A percentile compares a stretch with the other conserved stretches of the same genome.
phyloP scores from a whole-genome alignment of 495 filamentous ascomycete species.

The Neurospora terricola region DNA sequence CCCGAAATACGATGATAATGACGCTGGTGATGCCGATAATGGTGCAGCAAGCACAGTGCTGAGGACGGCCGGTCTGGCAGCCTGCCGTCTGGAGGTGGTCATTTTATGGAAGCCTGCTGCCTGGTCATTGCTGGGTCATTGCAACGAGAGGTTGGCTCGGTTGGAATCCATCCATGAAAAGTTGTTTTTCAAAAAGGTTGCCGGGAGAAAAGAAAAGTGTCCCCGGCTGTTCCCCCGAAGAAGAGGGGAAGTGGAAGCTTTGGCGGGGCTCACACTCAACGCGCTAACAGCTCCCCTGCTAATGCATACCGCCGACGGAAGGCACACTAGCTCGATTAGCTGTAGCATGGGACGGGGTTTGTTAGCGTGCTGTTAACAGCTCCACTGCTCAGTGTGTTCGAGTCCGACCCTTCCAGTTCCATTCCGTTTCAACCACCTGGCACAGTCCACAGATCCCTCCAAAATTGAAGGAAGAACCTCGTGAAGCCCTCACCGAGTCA shows the following conservation, averaged over 20 bases:
- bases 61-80: not conserved
- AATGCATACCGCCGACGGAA: not conserved
- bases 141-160: not conserved
- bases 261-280: not conserved
- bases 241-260: not conserved
- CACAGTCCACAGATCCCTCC: not conserved
- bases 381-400: not conserved
- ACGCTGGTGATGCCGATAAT: not conserved
- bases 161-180: not conserved
- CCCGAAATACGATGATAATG: not conserved
- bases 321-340: not conserved
- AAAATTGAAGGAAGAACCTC: not conserved
- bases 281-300: not conserved
- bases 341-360: not conserved
- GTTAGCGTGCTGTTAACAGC: not conserved
- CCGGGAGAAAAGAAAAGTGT: not conserved
- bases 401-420: not conserved
- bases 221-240: not conserved
- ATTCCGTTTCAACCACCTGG: not conserved
- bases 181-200: not conserved
- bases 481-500: not conserved
- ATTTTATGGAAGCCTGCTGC: not conserved
- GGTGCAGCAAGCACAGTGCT: not conserved
- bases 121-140: not conserved
- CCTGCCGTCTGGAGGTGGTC: not conserved